phyloP scores from a whole-genome alignment of 305 asterid genomes.

The Vinca major region DNA sequence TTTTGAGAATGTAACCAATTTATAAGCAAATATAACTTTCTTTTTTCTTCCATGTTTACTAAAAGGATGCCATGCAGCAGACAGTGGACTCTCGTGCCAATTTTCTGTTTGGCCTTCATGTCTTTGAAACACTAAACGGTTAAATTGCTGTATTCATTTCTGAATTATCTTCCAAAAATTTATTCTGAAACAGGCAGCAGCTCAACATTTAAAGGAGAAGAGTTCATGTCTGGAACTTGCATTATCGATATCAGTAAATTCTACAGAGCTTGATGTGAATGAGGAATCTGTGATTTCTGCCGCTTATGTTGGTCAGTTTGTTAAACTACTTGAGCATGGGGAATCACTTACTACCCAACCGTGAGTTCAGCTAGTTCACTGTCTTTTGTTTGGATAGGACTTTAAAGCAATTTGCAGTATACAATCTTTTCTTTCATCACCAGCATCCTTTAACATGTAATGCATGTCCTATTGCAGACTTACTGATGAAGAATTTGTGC shows the following conservation, averaged over 20 bases:
- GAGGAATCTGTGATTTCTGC: constrained; percentile 77
- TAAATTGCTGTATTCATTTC: background rate
- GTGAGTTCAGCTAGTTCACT: constrained; percentile 45
- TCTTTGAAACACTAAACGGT: background rate
- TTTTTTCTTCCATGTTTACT: background rate
- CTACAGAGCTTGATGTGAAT: constrained; percentile 43
- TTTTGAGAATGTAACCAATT: constrained; percentile 4
- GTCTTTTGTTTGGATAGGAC: constrained; percentile 6
- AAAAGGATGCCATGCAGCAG: background rate
- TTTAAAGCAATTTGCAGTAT: constrained; percentile 4
- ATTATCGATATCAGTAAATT: constrained; percentile 64
- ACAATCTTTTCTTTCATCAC: constrained; percentile 5
- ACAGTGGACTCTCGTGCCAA: background rate
- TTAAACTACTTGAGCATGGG: constrained; percentile 69
- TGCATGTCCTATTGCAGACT: constrained; percentile 47
- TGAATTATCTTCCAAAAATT: constrained; percentile 8
- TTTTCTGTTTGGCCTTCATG: background rate
- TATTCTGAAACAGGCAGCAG: constrained; percentile 64
- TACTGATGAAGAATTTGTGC: constrained; percentile 69
- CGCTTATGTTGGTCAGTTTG: constrained; percentile 80
- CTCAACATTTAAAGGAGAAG: constrained; percentile 77
- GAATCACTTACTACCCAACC: constrained; percentile 47
- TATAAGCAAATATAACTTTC: background rate
- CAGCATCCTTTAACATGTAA: background rate
- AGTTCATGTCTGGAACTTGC: constrained; percentile 59